Base-by-base conservation (phyloP, 2,329 filamentous ascomycete species). In the Didymosphaeria variabile region DNA sequence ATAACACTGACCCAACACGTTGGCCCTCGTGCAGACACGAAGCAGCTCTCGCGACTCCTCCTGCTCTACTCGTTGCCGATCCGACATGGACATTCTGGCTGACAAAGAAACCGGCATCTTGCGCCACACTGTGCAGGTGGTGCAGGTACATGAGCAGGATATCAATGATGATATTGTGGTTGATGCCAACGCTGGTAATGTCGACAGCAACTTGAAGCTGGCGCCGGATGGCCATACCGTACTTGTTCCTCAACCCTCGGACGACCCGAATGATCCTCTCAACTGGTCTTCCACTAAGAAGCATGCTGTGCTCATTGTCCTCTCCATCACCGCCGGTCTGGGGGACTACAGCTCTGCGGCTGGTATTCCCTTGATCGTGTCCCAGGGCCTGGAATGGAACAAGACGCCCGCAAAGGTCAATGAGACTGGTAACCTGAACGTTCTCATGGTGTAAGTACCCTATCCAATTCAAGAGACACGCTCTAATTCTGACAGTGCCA, bases 231-330 rank as follows among this genome's bases (percentile, higher is more conserved):
- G 75, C 23, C 69, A 74, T 54, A 84, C 81, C 1, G 79, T 84
- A 36, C 75, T 86, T 54, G 84, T 85, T 42, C 84, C 84, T 1
- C 83, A 86, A 68, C 84, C 84, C 0, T 82, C 79, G 57, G 77
- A 44, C 19, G 81, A 84, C 55, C 77, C 80, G 1, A 76, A 81
- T 45, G 84, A 86, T 62, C 84, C 84, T 0, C 74, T 86, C 47
- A 86, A 86, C 68, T 87, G 84, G 85, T 76, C 74, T 7, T 77
- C 78, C 67, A 66, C 68, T 46, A 80, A 79, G 68, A 86, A 86
- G 68, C 80, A 83, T 59, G 44, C 80, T 17, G 80, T 84, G 32
- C 73, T 87, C 1, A 74, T 81, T n/a, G 78, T 84, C n/a, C 74
- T 86, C 3, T 79, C 81, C 13, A 72, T 80, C 19, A 78, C 79